Evolutionary conservation across 345 rosid genomes (phyloP).

Genomic region (Firmiana major): DNA sequence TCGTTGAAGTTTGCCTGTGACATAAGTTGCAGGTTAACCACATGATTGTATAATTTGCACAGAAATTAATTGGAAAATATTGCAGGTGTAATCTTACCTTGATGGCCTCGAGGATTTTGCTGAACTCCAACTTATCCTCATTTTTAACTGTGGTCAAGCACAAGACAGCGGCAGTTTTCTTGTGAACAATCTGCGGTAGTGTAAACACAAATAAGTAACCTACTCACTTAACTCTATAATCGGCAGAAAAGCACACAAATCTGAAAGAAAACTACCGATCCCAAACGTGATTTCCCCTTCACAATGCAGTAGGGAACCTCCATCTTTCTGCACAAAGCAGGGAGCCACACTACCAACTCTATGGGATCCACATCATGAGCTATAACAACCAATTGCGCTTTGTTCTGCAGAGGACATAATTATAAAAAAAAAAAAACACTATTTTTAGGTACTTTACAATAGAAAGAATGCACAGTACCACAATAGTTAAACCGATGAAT

Average conservation of each 20-base stretch:
- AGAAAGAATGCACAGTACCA: neutral
- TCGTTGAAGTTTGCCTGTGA: conserved; percentile 64
- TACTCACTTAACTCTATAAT: neutral
- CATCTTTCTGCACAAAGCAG: conserved; percentile 80
- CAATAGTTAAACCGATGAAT: neutral
- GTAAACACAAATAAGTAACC: neutral
- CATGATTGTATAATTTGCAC: neutral
- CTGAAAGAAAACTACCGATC: conserved; percentile 36
- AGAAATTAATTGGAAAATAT: neutral
- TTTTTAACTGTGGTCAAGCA: conserved; percentile 73
- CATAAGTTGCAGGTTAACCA: neutral
- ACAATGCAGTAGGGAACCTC: conserved; percentile 84
- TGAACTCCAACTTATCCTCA: conserved; percentile 76
- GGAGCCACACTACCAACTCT: conserved; percentile 82
- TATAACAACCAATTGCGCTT: conserved; percentile 69
- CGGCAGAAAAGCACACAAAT: neutral
- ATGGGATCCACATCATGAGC: conserved; percentile 88
- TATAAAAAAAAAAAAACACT: neutral
- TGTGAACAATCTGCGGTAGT: conserved; percentile 39
- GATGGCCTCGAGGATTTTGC: conserved; percentile 74
- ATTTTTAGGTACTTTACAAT: neutral
- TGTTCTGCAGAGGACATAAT: conserved; percentile 41
- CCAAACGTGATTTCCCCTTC: conserved; percentile 74
- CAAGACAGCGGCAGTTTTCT: conserved; percentile 44
- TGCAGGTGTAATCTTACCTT: conserved; percentile 38